Conservation (phyloP, 371 early-diverging fungal genomes). For the Mortierella sp. region DNA sequence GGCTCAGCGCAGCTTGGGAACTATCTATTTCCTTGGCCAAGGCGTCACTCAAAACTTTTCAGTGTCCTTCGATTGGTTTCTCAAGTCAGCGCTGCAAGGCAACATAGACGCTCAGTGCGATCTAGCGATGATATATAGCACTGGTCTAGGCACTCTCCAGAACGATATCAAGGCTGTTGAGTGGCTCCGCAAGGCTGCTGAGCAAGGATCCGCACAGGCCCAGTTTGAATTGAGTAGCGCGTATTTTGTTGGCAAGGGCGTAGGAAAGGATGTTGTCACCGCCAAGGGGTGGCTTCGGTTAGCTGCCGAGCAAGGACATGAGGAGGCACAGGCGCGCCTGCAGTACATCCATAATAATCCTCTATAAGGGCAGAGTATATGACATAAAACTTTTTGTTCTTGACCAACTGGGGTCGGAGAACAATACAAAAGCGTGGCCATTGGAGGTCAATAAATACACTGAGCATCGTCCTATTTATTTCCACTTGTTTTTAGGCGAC, state of each 20-base stretch:
- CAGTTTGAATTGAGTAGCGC: background rate
- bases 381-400: too few species aligned
- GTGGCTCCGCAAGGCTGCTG: background rate
- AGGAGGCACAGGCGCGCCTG: background rate
- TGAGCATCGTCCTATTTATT: too few species aligned
- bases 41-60: background rate
- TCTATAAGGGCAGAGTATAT: too few species aligned
- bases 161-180: background rate
- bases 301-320: background rate
- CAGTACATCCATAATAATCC: background rate
- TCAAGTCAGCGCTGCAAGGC: background rate
- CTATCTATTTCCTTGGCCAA: slow-evolving; percentile 1
- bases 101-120: background rate
- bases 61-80: background rate
- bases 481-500: too few species aligned
- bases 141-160: background rate
- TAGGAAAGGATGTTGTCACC: background rate
- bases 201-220: background rate
- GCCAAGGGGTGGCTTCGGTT: background rate
- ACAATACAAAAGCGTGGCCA: too few species aligned
- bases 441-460: too few species aligned
- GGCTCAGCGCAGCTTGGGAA: slow-evolving; percentile 68
- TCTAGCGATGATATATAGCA: background rate
- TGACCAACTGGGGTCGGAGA: too few species aligned
- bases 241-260: background rate